Conservation (phyloP, 768 basidiomycete species). For the Chalciporus chontae region DNA sequence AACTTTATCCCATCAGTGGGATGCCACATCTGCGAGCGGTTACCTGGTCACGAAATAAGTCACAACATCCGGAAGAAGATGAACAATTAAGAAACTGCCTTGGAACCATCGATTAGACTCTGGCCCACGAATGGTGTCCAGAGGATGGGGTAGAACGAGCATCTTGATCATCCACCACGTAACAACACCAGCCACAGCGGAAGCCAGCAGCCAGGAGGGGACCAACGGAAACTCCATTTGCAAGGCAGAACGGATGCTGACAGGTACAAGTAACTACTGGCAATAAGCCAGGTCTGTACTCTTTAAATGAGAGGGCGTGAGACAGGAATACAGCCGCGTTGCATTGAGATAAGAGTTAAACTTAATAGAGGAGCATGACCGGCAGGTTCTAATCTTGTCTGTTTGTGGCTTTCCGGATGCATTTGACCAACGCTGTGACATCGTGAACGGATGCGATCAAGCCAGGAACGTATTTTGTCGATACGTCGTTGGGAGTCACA, state of each 20-base stretch:
- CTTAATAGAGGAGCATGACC: too few relatives aligned
- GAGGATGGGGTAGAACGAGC: not conserved
- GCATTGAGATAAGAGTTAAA: too few relatives aligned
- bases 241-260: not conserved
- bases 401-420: too few relatives aligned
- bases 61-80: not conserved
- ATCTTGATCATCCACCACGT: not conserved
- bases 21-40: constrained; percentile 1
- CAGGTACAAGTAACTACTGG: too few relatives aligned
- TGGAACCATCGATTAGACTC: not conserved
- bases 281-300: not conserved
- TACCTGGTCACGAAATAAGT: not conserved
- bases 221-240: not conserved
- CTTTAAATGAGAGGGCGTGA: not conserved
- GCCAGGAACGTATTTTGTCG: too few relatives aligned
- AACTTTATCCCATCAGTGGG: not conserved
- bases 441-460: too few relatives aligned
- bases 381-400: too few relatives aligned
- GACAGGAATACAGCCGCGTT: too few relatives aligned
- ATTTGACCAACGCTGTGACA: too few relatives aligned
- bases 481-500: too few relatives aligned
- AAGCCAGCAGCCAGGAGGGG: not conserved
- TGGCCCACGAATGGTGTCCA: constrained; percentile 1
- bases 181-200: not conserved
- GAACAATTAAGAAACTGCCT: not conserved